Percentiles rank a stretch among this genome's conserved stretches.
Evolutionary conservation across 1,284 basidiomycete species (phyloP).

Genomic region (Pisolithus thermaeus): DNA sequence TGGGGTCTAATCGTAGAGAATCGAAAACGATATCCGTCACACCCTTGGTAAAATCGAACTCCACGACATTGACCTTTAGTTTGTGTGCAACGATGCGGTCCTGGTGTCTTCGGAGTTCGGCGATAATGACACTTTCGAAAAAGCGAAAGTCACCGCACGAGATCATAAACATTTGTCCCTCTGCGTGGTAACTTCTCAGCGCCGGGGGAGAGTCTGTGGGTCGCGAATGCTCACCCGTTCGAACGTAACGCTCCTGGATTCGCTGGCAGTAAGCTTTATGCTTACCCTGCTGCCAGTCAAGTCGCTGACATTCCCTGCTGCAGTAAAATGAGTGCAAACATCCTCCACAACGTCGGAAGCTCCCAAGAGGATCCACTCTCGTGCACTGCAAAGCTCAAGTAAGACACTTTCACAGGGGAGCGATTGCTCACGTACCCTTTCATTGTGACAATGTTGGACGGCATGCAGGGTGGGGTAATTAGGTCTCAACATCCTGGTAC

Average conservation of each 20-base stretch:
- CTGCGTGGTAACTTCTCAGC: neutral
- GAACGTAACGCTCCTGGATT: constrained; percentile 16
- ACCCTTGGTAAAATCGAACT: constrained; percentile 20
- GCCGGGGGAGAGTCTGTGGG: neutral
- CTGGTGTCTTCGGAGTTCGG: constrained; percentile 22
- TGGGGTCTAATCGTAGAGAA: constrained; percentile 13
- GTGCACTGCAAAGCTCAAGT: constrained; percentile 15
- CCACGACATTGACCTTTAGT: constrained; percentile 21
- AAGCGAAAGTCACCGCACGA: constrained; percentile 21
- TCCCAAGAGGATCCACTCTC: constrained; percentile 10
- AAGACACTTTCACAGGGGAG: constrained; percentile 3
- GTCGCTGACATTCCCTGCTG: constrained; percentile 19
- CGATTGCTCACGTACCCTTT: constrained; percentile 7
- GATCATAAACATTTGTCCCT: constrained; percentile 19
- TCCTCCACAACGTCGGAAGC: constrained; percentile 19
- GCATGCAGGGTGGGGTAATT: constrained; percentile 12
- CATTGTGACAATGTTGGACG: constrained; percentile 25
- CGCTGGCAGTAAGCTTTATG: constrained; percentile 23
- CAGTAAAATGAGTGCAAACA: constrained; percentile 25
- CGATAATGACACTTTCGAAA: constrained; percentile 20
- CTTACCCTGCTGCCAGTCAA: constrained; percentile 21
- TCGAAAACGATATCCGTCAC: constrained; percentile 15
- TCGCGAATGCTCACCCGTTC: constrained; percentile 12
- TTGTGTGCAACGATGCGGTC: constrained; percentile 7
- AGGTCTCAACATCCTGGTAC: constrained; percentile 15